phyloP scores from a whole-genome alignment of 225 moss, liverwort and hornwort genomes.

The Pleurozium schreberi region DNA sequence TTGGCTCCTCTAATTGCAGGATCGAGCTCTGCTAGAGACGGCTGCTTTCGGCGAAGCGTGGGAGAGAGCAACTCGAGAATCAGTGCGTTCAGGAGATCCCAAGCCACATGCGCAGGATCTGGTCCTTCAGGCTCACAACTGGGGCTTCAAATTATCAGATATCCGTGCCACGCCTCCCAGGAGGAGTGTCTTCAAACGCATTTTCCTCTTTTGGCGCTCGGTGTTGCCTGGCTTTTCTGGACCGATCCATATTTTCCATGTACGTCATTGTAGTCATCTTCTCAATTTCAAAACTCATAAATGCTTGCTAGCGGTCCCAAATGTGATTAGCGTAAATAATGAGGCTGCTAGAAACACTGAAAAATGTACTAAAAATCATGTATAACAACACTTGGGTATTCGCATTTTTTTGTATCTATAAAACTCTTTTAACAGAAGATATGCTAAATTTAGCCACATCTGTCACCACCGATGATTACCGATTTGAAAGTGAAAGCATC shows the following conservation, averaged over 20 bases:
- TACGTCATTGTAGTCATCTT: not conserved
- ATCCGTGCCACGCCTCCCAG: slow-evolving; percentile 29
- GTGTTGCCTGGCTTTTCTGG: slow-evolving; percentile 50
- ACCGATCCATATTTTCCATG: slow-evolving; percentile 87
- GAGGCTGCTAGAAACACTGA: not conserved
- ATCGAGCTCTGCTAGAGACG: slow-evolving; percentile 44
- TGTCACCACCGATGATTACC: not conserved
- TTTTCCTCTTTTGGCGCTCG: slow-evolving; percentile 36
- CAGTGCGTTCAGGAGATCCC: slow-evolving; percentile 57
- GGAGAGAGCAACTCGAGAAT: slow-evolving; percentile 59
- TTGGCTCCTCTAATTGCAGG: slow-evolving; percentile 21
- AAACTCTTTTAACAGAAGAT: not conserved
- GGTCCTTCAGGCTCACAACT: slow-evolving; percentile 39
- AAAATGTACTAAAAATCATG: too few species aligned
- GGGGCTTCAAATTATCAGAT: slow-evolving; percentile 69
- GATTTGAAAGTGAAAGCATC: not conserved
- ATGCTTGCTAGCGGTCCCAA: not conserved
- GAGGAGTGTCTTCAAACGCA: slow-evolving; percentile 31
- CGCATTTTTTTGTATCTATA: too few species aligned
- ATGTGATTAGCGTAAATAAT: too few species aligned
- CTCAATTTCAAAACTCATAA: not conserved
- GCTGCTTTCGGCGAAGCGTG: slow-evolving; percentile 23
- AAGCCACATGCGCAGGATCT: slow-evolving; percentile 73
- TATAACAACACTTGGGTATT: too few species aligned
- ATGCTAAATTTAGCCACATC: not conserved